Evolutionary conservation across 352 stramenopile genomes (phyloP).

Genomic region (Saprolegnia parasitica): DNA sequence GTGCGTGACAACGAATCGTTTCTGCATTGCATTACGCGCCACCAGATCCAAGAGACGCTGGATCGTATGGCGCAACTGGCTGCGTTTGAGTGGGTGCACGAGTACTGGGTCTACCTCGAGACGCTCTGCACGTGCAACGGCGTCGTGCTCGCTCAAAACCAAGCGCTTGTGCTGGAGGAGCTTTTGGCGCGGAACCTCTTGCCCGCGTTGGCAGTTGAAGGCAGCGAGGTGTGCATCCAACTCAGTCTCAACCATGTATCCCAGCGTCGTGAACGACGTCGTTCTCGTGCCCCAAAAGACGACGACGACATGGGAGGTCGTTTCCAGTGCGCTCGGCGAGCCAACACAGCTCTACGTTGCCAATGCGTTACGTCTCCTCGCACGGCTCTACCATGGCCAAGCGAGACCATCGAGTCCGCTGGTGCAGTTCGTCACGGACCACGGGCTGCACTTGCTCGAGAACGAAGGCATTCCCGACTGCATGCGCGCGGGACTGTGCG

Average conservation of each 20-base stretch:
- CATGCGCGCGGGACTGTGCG: background rate
- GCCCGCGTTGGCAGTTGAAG: background rate
- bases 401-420: background rate
- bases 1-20: background rate
- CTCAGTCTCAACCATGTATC: no score
- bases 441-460: background rate
- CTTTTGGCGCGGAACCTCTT: background rate
- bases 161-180: background rate
- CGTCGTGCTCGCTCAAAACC: background rate
- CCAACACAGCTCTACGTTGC: background rate
- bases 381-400: background rate
- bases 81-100: background rate
- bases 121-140: background rate
- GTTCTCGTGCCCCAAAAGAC: background rate
- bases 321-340: background rate
- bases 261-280: background rate
- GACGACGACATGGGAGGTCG: background rate
- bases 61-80: background rate
- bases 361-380: background rate
- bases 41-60: background rate
- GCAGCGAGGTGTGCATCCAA: background rate
- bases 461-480: background rate
- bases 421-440: background rate
- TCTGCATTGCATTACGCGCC: background rate
- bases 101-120: slow-evolving; percentile 1